These are phyloP conservation scores for Wickerhamiella qilinensis DNA, from an alignment of 805 yeast species.

Conservation along the genomic window DNA sequence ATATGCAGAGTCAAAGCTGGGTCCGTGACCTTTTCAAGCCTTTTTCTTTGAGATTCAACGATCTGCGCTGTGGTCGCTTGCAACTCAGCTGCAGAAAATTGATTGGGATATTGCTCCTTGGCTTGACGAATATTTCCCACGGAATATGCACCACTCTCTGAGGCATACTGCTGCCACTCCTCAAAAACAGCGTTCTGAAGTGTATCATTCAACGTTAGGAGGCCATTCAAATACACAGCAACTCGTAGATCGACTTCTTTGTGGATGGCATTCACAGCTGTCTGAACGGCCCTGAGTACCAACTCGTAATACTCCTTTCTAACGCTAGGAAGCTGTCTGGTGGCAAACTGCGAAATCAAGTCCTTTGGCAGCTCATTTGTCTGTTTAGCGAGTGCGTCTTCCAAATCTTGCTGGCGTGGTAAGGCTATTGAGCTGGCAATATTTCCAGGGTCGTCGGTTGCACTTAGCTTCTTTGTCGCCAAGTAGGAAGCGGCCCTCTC, in stretches of 20 bases:
- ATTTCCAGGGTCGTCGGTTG: not conserved
- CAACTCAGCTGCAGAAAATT: not conserved
- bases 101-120: not conserved
- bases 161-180: slow-evolving; percentile 16
- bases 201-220: slow-evolving; percentile 6
- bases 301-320: slow-evolving; percentile 3
- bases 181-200: slow-evolving; percentile 6
- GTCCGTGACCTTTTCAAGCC: slow-evolving; percentile 12
- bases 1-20: slow-evolving; percentile 16
- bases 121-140: slow-evolving; percentile 2
- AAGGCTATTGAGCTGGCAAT: slow-evolving; percentile 1
- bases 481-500: not conserved
- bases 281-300: slow-evolving; percentile 1
- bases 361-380: slow-evolving; percentile 4
- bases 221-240: slow-evolving; percentile 14
- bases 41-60: slow-evolving; percentile 3
- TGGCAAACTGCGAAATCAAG: not conserved
- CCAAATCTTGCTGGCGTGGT: not conserved
- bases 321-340: not conserved
- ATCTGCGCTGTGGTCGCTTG: slow-evolving; percentile 4
- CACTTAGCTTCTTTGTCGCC: not conserved
- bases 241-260: slow-evolving; percentile 8
- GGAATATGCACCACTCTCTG: slow-evolving; percentile 1
- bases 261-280: slow-evolving; percentile 4
- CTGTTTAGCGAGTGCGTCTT: not conserved